Base-by-base conservation (phyloP, 371 early-diverging fungal species). In the Apophysomyces ossiformis region DNA sequence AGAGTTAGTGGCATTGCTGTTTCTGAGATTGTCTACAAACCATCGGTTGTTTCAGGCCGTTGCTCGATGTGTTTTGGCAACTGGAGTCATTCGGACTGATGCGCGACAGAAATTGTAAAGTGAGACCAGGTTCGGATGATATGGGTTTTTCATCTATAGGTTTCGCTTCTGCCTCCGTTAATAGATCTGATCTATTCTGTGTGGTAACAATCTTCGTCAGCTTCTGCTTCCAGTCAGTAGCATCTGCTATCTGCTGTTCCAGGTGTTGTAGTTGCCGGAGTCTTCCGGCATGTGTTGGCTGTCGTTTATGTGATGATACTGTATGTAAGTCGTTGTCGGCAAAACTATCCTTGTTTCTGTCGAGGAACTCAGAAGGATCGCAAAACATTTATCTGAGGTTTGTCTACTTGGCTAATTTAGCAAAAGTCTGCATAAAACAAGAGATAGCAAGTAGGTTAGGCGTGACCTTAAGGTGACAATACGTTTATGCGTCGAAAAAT, bases 201-300 rank as follows among this genome's bases (percentile, higher is more conserved):
- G 71, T 62, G 1, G 64, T 58, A 8, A 68, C 63, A 18, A 71
- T 32, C n/a, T 77, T 77, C 13, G 69, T 74, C 26, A 77, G 67
- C 12, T 72, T 70, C 37, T 75, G 74, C 15, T 66, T 77, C 71
- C 71, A 72, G 18, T 65, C 67, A 7, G 79, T 60, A n/a, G 82
- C 75, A 36, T 75, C 76, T 1, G 75, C 66, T n/a, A 79, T 69
- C 60, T 77, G 76, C 15, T 73, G 69, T 56, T 82, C 82, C 47
- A 82, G 45, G 57, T 79, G 79, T 63, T 74, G 74, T 18, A 82
- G 54, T 47, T 82, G 77, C 21, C 73, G 67, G 57, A 67, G 62
- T 57, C 82, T 62, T 43, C 77, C 82, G 32, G 71, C 72, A 38
- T 78, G 82, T 21, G 62, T 71, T 47, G 73, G 62, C 21, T 50